Conservation (phyloP, 164 flowering plant genomes). For the Vitis rupestris region DNA sequence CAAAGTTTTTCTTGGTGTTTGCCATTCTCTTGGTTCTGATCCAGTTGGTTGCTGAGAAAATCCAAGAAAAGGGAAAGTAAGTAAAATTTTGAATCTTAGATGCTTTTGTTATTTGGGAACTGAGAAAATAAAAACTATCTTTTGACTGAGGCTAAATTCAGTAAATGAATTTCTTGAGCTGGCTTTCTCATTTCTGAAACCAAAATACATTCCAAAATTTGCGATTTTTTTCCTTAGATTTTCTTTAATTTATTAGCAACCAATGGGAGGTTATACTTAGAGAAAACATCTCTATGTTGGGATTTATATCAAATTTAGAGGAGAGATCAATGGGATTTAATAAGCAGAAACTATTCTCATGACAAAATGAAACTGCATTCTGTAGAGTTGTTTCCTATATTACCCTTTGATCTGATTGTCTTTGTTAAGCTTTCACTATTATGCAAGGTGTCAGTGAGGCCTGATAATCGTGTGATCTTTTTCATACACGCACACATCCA, state of each 20-base stretch:
- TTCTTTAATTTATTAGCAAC: too few species aligned
- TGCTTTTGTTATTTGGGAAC: neutral
- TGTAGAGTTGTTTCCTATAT: too few species aligned
- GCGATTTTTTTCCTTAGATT: neutral
- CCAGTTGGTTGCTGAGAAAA: slow-evolving; percentile 1
- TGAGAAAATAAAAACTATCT: neutral
- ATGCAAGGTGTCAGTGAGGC: neutral
- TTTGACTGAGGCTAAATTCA: neutral
- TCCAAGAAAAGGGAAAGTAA: neutral
- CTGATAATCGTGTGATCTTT: too few species aligned
- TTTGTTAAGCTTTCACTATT: too few species aligned
- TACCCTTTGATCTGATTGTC: too few species aligned
- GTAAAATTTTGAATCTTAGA: neutral
- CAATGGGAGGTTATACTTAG: too few species aligned
- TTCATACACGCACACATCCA: too few species aligned
- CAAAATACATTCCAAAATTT: neutral
- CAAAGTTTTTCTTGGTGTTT: neutral
- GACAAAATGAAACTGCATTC: too few species aligned
- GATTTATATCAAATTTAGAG: too few species aligned
- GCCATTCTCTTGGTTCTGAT: neutral
- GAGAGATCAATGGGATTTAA: too few species aligned
- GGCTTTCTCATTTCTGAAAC: neutral
- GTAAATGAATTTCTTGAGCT: neutral
- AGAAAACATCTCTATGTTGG: too few species aligned
- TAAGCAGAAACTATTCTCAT: too few species aligned